Percentiles rank a stretch among this genome's conserved stretches.
Conservation (phyloP, 306 rosid genomes). For the Ceratonia siliqua region DNA sequence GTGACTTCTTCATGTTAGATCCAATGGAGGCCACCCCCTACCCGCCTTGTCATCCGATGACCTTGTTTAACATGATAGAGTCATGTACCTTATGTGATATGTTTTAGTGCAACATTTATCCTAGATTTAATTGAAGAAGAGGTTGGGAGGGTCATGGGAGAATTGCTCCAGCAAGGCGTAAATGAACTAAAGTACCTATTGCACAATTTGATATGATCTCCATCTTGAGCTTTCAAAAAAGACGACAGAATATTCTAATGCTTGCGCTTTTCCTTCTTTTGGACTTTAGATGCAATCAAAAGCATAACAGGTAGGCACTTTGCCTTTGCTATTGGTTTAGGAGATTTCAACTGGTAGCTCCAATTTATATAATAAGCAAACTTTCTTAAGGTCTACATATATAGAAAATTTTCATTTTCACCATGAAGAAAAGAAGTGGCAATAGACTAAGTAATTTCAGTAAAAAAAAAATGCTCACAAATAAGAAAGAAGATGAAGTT, state of each 20-base stretch:
- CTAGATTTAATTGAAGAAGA: conserved; percentile 69
- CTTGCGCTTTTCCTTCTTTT: conserved; percentile 29
- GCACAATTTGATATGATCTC: conserved; percentile 14
- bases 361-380: background rate
- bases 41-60: no score
- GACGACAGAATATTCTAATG: conserved; percentile 27
- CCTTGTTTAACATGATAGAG: no score
- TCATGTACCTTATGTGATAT: no score
- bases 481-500: background rate
- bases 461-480: background rate
- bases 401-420: background rate
- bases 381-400: conserved; percentile 54
- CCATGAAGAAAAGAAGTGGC: background rate
- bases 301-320: background rate
- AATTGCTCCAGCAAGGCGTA: conserved; percentile 54
- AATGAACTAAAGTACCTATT: no score
- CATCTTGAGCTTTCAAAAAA: conserved; percentile 47
- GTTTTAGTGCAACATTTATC: conserved; percentile 50
- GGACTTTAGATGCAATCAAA: conserved; percentile 38
- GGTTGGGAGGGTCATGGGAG: conserved; percentile 62
- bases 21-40: no score
- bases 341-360: background rate
- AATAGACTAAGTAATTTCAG: no score
- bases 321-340: background rate
- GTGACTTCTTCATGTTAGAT: no score